phyloP scores from a whole-genome alignment of 352 stramenopile genomes.

The Phytophthora syringae region DNA sequence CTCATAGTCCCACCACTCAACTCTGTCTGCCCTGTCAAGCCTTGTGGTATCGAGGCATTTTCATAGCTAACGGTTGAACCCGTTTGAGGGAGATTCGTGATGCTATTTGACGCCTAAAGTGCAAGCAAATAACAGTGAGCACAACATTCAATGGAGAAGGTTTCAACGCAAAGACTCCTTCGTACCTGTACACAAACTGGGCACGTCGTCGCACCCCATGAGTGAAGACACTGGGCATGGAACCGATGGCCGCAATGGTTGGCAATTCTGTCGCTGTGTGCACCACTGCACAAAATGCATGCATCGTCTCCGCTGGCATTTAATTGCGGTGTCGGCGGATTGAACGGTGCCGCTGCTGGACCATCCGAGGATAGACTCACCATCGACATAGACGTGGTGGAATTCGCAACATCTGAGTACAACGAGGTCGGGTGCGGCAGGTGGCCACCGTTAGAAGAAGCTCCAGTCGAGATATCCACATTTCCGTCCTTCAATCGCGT shows the following conservation, averaged over 20 bases:
- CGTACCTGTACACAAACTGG: constrained; percentile 57
- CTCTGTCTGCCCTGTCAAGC: constrained; percentile 28
- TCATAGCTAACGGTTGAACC: constrained; percentile 28
- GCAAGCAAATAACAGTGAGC: constrained; percentile 12
- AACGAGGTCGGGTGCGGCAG: constrained; percentile 39
- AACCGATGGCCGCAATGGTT: constrained; percentile 74
- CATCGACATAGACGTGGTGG: constrained; percentile 41
- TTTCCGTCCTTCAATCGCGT: constrained; percentile 42
- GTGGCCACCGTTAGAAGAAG: constrained; percentile 34
- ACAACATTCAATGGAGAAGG: constrained; percentile 9
- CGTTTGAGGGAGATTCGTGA: constrained; percentile 30
- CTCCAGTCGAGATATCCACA: constrained; percentile 37
- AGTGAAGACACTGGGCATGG: constrained; percentile 65
- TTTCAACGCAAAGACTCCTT: not conserved
- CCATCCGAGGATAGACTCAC: constrained; percentile 38
- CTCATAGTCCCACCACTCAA: constrained; percentile 31
- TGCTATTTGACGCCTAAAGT: constrained; percentile 39
- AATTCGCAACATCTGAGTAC: constrained; percentile 41
- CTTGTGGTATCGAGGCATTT: constrained; percentile 27
- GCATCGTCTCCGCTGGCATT: constrained; percentile 31
- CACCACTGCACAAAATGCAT: constrained; percentile 55
- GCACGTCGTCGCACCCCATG: constrained; percentile 66
- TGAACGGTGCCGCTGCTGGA: constrained; percentile 27
- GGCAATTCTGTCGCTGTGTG: constrained; percentile 57
- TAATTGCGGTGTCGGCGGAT: constrained; percentile 27